Conservation (phyloP, 768 basidiomycete species). For the Leccinum pellstonianum region DNA sequence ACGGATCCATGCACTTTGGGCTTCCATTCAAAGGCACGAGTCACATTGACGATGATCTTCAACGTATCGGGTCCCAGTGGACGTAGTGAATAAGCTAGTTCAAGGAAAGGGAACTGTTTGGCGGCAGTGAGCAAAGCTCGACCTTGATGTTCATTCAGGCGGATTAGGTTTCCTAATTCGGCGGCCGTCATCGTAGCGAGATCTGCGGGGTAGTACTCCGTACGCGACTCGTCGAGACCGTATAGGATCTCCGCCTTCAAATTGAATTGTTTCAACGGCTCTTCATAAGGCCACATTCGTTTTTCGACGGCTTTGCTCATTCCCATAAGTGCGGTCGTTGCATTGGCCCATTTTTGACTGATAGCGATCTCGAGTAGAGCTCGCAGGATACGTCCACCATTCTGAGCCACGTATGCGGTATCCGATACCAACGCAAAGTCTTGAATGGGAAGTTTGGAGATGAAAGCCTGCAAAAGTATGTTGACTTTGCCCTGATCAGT, state of each 20-base stretch:
- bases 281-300: constrained; percentile 92
- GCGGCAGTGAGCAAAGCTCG: constrained; percentile 75
- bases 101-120: constrained; percentile 76
- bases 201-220: constrained; percentile 74
- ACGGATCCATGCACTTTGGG: constrained; percentile 65
- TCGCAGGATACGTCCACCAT: constrained; percentile 91
- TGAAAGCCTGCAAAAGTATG: constrained; percentile 87
- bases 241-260: constrained; percentile 78
- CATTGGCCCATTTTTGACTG: constrained; percentile 88
- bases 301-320: constrained; percentile 94
- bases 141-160: constrained; percentile 85
- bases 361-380: constrained; percentile 93
- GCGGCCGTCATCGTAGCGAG: constrained; percentile 63
- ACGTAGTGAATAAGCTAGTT: constrained; percentile 64
- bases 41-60: constrained; percentile 64
- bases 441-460: constrained; percentile 77
- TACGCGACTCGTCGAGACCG: constrained; percentile 76
- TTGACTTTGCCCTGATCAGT: constrained; percentile 86
- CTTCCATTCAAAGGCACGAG: constrained; percentile 78
- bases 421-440: constrained; percentile 98
- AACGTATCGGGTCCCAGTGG: constrained; percentile 86
- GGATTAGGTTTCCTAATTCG: constrained; percentile 76
- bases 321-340: constrained; percentile 74
- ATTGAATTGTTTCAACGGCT: constrained; percentile 80
- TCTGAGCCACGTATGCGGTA: constrained; percentile 90